Base-by-base conservation (phyloP, 1,139 yeast genomes). In the Magnusiomyces suaveolens region DNA sequence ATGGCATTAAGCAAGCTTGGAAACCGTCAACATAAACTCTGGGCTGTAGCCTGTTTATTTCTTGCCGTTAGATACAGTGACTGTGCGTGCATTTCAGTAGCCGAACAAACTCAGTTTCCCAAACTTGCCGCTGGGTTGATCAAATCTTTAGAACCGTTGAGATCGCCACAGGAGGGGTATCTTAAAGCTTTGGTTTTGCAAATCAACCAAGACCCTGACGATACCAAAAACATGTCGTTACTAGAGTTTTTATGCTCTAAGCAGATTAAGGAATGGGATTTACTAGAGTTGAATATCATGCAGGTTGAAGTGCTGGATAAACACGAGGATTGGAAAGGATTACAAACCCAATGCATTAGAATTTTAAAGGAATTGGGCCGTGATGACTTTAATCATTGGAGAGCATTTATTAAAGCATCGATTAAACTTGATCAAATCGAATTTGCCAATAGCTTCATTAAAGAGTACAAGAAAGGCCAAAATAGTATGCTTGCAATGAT, bases 401-500 rank as follows among this genome's bases (percentile, higher is more conserved):
- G 60, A 47, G 66, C 64, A 4, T 56, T 77, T 55, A 73, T 83
- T 32, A 66, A 69, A 50, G 72, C 89, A 1, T 75, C 76, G 0
- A 61, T 67, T 12, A 60, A 74, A 38, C 57, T 75, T 25, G 68
- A 64, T 0, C 62, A 58, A 23, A 60, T 56, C 1, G 57, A 69
- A 1, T 54, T 64, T 1, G 63, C 74, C 3, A 52, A 62, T 12
- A 54, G 60, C 10, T 61, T 68, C 43, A 63, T 75, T 43, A 38
- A 58, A 3, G 59, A 60, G 2, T 69, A 68, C 50, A 61, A 62
- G 18, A 57, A 63, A 41, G 68, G 82, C 0, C 74, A 95, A 66
- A 87, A 87, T 62, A 70, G 82, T 0, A 67, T 66, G 21, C 71
- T 87, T 51, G 84, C 88, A 0, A 62, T 64, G 4, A 71, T 87